Evolutionary conservation across 1,139 yeast genomes (phyloP), one percentile per base, ranked within the genome.

Genomic region (Suhomyces anneliseae): DNA sequence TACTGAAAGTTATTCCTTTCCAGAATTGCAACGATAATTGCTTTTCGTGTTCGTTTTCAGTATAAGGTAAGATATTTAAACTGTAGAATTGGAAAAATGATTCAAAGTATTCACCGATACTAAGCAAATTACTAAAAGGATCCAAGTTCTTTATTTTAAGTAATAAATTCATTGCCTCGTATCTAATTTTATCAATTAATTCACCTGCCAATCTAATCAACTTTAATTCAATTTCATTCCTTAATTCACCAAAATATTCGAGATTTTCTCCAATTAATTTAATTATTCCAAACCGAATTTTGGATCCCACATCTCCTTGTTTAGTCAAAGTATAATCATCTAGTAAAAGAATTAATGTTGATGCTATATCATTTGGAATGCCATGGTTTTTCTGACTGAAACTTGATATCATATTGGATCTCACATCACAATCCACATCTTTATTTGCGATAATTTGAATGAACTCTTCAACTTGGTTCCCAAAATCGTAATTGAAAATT

Each of bases 251-350:
- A 8, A 46, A 45, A 15, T 35, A 12, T 0, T 47, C 47, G 5
- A 57, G 39, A 54, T 76, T 72, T 3, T 55, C 43, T 0, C 53
- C 48, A 8, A 85, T 59, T 5, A 81, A 59, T 8, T 60, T 51
- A 7, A 85, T 63, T 1, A 83, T 70, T 0, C 83, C 76, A 2
- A 62, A 56, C 43, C 97, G 72, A 1, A 90, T 78, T 60, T 83
- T 78, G 35, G 90, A 81, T 2, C 97, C 97, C 11, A 85, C 88
- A 63, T 86, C 93, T 14, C 93, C 93, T 60, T 82, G 87, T 43
- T 79, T 81, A 0, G 90, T 83, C 3, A 76, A 67, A 0, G 90
- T 82, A 56, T 85, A 85, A 54, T 86, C 92, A 53, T 83, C 82
- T 37, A 85, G 62, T 38, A 74, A 68, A 4, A 49, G 35, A 2